These are phyloP conservation scores for Straminergon stramineum DNA, from an alignment of 225 moss, liverwort and hornwort species.

Conservation along the genomic window DNA sequence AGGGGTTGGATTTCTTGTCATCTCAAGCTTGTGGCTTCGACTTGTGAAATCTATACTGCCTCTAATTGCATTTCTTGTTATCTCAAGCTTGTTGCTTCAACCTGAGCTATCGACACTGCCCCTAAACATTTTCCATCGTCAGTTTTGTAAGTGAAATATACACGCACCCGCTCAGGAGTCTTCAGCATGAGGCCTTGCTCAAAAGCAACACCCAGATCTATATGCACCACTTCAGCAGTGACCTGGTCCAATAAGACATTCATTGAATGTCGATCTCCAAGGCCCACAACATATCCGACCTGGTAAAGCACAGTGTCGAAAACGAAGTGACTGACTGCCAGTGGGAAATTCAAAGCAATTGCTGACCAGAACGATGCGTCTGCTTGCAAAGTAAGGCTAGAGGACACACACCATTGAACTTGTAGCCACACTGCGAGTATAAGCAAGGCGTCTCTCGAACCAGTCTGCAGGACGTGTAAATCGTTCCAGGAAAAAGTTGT, in stretches of 20 bases:
- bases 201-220: conserved; percentile 77
- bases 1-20: neutral
- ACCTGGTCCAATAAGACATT: conserved; percentile 87
- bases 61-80: neutral
- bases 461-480: conserved; percentile 77
- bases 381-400: neutral
- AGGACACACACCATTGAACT: conserved; percentile 78
- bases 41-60: neutral
- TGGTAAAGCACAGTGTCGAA: neutral
- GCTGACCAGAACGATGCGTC: neutral
- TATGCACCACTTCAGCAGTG: conserved; percentile 94
- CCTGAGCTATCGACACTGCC: neutral
- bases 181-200: conserved; percentile 99
- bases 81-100: neutral
- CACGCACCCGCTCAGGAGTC: conserved; percentile 79
- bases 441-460: conserved; percentile 97
- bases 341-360: neutral
- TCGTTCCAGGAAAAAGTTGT: conserved; percentile 88
- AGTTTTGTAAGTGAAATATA: neutral
- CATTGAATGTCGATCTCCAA: conserved; percentile 96
- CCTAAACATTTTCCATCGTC: neutral
- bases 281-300: conserved; percentile 97
- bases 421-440: conserved; percentile 93
- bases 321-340: neutral
- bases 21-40: neutral